Evolutionary conservation across 2,329 filamentous ascomycete genomes (phyloP).

Genomic region (Exophiala viscosa): DNA sequence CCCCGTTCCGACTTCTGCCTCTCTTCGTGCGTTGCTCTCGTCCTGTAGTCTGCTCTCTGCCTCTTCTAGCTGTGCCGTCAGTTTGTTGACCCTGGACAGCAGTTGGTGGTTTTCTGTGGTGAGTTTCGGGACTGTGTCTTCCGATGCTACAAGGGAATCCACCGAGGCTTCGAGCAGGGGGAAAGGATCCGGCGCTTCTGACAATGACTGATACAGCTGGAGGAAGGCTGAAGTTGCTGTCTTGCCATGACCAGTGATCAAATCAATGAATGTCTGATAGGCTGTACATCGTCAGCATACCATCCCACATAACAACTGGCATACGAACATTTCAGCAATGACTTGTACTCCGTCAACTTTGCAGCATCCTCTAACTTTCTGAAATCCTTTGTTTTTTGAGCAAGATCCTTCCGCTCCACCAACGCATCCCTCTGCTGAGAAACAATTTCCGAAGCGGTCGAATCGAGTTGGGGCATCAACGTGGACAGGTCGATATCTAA

Average conservation of each 20-base stretch:
- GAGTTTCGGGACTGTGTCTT: slow-evolving; percentile 87
- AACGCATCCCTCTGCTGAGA: slow-evolving; percentile 91
- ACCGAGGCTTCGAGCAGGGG: slow-evolving; percentile 93
- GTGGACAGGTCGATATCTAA: slow-evolving; percentile 81
- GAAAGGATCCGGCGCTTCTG: slow-evolving; percentile 94
- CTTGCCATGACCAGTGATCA: slow-evolving; percentile 94
- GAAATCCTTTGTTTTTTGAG: slow-evolving; percentile 99
- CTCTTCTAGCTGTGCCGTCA: slow-evolving; percentile 79
- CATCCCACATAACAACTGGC: not conserved
- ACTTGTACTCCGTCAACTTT: slow-evolving; percentile 86
- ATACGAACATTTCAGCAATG: slow-evolving; percentile 70
- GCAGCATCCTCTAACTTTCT: slow-evolving; percentile 84
- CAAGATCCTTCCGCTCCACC: slow-evolving; percentile 90
- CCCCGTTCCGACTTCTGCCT: slow-evolving; percentile 74
- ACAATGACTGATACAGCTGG: slow-evolving; percentile 86
- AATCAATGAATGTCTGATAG: slow-evolving; percentile 96
- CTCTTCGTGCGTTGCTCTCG: slow-evolving; percentile 68
- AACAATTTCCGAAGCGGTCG: slow-evolving; percentile 91
- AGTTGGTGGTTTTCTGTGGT: slow-evolving; percentile 83
- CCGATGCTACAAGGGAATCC: slow-evolving; percentile 84
- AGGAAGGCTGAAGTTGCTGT: slow-evolving; percentile 89
- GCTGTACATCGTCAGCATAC: slow-evolving; percentile 49
- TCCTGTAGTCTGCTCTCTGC: slow-evolving; percentile 74
- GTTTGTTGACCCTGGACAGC: slow-evolving; percentile 69
- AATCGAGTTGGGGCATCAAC: slow-evolving; percentile 80